A percentile compares a stretch with the other conserved stretches of the same genome.
Conservation (phyloP, 805 yeast genomes). For the Kazachstania kunashirensis region DNA sequence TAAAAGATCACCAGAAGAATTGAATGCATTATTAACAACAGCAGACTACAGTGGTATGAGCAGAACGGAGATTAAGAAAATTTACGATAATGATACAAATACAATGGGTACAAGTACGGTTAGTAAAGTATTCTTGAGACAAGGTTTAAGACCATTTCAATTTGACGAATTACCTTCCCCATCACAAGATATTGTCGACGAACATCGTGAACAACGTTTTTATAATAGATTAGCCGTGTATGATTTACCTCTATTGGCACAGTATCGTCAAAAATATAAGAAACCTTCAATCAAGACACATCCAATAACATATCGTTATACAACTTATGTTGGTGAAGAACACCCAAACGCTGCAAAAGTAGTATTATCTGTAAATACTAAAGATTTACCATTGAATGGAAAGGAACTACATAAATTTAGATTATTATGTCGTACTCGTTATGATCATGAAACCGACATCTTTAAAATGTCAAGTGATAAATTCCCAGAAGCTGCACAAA, state of each 20-base stretch:
- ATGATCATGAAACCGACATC: constrained; percentile 47
- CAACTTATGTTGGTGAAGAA: constrained; percentile 62
- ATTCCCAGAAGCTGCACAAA: constrained; percentile 74
- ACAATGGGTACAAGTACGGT: constrained; percentile 2
- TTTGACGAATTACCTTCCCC: constrained; percentile 57
- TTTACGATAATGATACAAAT: constrained; percentile 23
- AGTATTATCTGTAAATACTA: constrained; percentile 43
- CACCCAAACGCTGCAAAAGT: constrained; percentile 56
- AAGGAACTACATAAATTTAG: constrained; percentile 62
- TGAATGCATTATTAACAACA: constrained; percentile 46
- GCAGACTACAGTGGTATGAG: constrained; percentile 35
- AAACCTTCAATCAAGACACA: constrained; percentile 36
- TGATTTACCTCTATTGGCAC: constrained; percentile 77
- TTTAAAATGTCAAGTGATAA: constrained; percentile 57
- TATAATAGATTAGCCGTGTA: constrained; percentile 79
- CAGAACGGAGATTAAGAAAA: constrained; percentile 25
- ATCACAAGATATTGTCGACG: constrained; percentile 63
- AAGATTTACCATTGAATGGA: constrained; percentile 43
- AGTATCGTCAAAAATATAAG: constrained; percentile 60
- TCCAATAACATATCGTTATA: constrained; percentile 61
- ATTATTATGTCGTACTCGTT: constrained; percentile 70
- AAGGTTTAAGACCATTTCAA: constrained; percentile 32
- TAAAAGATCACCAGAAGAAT: constrained; percentile 41
- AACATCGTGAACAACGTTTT: constrained; percentile 65
- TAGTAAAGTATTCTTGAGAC: constrained; percentile 2